Evolutionary conservation across 768 basidiomycete species (phyloP), one percentile per base, ranked within the genome.

Genomic region (Podaxis rugospora): DNA sequence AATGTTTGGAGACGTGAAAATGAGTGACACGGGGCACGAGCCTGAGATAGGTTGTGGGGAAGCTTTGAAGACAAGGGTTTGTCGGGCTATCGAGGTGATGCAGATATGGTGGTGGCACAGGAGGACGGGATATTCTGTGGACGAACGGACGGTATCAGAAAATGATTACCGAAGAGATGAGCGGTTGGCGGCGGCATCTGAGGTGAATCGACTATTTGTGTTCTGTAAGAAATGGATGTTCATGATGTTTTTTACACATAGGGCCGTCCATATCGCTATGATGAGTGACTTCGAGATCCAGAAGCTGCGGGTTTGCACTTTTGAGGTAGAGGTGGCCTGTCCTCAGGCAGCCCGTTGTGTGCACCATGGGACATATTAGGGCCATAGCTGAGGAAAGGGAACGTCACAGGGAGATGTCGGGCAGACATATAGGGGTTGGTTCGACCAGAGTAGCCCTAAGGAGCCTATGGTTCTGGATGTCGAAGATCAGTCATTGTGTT

Each of bases 121-220:
- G 14, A 46, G 42, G 25, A 60, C 52, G 7, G 59, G 59, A n/a
- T 47, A 46, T 36, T 14, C 37, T 11, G 44, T 39, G n/a, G 36
- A 46, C 35, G 59, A 61, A 32, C 5, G 44, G 32, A 37, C 11
- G 18, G 23, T 50, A 3, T 27, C 46, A 5, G 59, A 61, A 25
- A 61, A 16, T 39, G 59, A 61, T 25, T 61, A 49, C 27, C 50
- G 59, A 36, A 54, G 59, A 49, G 59, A 61, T 21, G 53, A 61
- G 18, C 52, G 52, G 14, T 16, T 61, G 14, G 59, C 55, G 25
- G 59, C 59, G 21, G 28, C 46, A 37, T 47, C 52, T 11, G 59
- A 61, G 42, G 59, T 55, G 46, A 54, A 44, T 39, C 23, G 13
- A 7, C 4, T 1, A 44, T 14, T 32, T 42, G n/a, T 13, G 36